Conservation (phyloP, 768 basidiomycete species). For the Termitomyces sp. region DNA sequence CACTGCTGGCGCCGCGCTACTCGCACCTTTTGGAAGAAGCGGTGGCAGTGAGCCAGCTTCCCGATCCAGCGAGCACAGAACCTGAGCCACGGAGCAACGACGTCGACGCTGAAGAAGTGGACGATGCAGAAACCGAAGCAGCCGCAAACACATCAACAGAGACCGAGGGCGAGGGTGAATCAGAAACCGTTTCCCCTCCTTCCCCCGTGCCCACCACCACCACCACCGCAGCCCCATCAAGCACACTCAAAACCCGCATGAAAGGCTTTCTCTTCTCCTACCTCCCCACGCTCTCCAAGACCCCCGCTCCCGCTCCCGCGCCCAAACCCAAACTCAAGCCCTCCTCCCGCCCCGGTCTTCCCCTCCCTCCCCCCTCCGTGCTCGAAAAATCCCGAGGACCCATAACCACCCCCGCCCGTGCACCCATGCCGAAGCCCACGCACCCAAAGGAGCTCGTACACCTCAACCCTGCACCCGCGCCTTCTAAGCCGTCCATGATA, state of each 20-base stretch:
- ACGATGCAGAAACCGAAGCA: background rate
- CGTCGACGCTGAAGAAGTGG: background rate
- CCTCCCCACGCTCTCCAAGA: constrained; percentile 49
- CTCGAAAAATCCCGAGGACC: constrained; percentile 52
- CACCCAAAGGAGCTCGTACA: constrained; percentile 68
- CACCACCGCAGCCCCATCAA: constrained; percentile 8
- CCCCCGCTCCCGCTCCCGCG: constrained; percentile 21
- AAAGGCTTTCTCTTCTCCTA: constrained; percentile 63
- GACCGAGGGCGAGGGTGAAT: background rate
- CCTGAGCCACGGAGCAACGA: background rate
- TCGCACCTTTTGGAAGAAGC: constrained; percentile 60
- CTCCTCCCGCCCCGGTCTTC: constrained; percentile 37
- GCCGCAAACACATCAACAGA: background rate
- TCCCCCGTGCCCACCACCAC: background rate
- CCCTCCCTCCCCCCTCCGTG: constrained; percentile 54
- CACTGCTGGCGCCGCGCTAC: constrained; percentile 54
- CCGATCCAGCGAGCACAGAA: background rate
- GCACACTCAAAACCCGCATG: constrained; percentile 46
- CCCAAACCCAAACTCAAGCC: background rate
- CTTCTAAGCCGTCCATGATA: constrained; percentile 38
- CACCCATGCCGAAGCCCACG: constrained; percentile 39
- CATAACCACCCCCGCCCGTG: constrained; percentile 57
- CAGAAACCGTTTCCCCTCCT: background rate
- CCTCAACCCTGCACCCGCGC: constrained; percentile 54
- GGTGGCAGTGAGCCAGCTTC: constrained; percentile 33